These are phyloP conservation scores for Wickerhamiella dianesei DNA, from an alignment of 805 yeast genomes.

Conservation along the genomic window DNA sequence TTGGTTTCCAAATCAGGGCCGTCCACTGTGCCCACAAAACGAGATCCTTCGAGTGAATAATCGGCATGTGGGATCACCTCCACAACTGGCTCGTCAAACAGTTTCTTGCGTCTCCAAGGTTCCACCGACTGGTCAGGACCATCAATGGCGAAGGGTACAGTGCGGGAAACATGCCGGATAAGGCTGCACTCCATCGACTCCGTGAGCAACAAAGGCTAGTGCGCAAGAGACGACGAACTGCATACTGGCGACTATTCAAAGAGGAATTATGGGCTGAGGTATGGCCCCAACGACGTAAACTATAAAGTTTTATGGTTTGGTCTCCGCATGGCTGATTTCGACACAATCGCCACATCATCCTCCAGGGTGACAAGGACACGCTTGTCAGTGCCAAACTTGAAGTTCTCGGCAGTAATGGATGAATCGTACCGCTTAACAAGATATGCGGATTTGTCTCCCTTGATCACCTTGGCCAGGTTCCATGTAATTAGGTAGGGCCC, in stretches of 20 bases:
- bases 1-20: too few relatives aligned
- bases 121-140: conserved; percentile 18
- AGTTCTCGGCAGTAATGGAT: conserved; percentile 61
- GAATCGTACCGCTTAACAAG: conserved; percentile 48
- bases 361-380: conserved; percentile 61
- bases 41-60: conserved; percentile 2
- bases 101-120: conserved; percentile 18
- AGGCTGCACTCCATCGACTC: conserved; percentile 6
- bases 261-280: conserved; percentile 18
- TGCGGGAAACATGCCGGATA: conserved; percentile 10
- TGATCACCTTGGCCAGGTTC: conserved; percentile 50
- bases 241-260: conserved; percentile 16
- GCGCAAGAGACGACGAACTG: conserved; percentile 9
- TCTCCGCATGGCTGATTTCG: conserved; percentile 42
- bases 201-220: conserved; percentile 7
- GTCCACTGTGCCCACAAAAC: too few relatives aligned
- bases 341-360: conserved; percentile 63
- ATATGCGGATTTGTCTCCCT: conserved; percentile 43
- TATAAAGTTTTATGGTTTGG: conserved; percentile 32
- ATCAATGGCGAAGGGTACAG: conserved; percentile 16
- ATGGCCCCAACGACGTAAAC: conserved; percentile 9
- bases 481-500: conserved; percentile 78
- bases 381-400: conserved; percentile 57
- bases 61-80: conserved; percentile 16
- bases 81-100: conserved; percentile 17